Percentiles rank a stretch among this genome's conserved stretches.
phyloP scores from a whole-genome alignment of 2,329 filamentous ascomycete genomes.

The Colletotrichum musae region DNA sequence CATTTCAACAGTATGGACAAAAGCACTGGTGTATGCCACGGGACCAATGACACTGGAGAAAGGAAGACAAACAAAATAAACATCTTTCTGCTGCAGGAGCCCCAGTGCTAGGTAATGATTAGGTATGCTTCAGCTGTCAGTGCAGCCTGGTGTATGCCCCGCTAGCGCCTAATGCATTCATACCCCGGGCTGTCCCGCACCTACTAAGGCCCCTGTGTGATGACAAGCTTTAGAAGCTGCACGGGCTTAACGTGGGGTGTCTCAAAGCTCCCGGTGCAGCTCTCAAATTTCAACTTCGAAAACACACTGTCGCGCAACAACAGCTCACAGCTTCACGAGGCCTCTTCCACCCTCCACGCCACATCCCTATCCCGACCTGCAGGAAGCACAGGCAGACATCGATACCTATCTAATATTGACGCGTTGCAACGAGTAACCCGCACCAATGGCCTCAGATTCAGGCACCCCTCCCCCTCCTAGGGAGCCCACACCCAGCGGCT shows the following conservation, averaged over 20 bases:
- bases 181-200: conserved; percentile 25
- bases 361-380: not conserved
- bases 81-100: not conserved
- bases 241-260: conserved; percentile 35
- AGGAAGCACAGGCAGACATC: not conserved
- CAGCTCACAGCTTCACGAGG: conserved; percentile 7
- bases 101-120: not conserved
- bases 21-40: too few relatives aligned
- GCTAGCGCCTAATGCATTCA: not conserved
- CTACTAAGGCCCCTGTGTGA: conserved; percentile 23
- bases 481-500: conserved; percentile 57
- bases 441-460: conserved; percentile 53
- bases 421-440: not conserved
- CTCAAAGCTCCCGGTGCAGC: conserved; percentile 22
- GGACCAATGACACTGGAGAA: too few relatives aligned
- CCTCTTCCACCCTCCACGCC: conserved; percentile 2
- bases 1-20: conserved; percentile 18
- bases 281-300: conserved; percentile 31
- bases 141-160: conserved; percentile 16
- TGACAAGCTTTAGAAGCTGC: conserved; percentile 5
- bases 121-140: conserved; percentile 5
- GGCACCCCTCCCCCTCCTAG: conserved; percentile 58
- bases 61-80: not conserved
- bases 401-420: not conserved
- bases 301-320: conserved; percentile 23